phyloP scores from a whole-genome alignment of 495 filamentous ascomycete genomes.

The Aspergillus olivimuriae region DNA sequence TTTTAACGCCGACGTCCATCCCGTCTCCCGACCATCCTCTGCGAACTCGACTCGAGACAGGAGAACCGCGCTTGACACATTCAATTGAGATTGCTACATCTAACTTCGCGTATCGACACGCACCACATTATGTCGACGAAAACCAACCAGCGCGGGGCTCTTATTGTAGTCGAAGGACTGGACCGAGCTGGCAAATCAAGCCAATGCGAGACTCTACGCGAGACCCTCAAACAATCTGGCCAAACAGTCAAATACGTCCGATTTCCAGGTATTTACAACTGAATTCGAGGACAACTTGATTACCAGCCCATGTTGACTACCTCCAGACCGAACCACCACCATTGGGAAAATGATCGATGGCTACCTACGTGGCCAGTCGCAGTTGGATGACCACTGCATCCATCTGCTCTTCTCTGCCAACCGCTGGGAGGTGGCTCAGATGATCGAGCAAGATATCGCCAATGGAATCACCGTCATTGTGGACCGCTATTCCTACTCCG shows the following conservation, averaged over 20 bases:
- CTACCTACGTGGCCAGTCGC: slow-evolving; percentile 69
- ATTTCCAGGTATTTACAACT: slow-evolving; percentile 69
- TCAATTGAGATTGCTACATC: too few relatives aligned
- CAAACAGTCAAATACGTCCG: slow-evolving; percentile 65
- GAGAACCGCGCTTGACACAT: too few relatives aligned
- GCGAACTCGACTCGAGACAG: slow-evolving; percentile 3
- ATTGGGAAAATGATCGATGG: slow-evolving; percentile 86
- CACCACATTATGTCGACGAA: too few relatives aligned
- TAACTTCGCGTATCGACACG: too few relatives aligned
- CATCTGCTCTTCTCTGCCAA: slow-evolving; percentile 96
- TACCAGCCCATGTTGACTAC: slow-evolving; percentile 8
- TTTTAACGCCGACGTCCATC: background rate
- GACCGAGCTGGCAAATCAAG: slow-evolving; percentile 95
- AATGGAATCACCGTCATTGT: slow-evolving; percentile 70
- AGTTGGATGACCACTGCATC: slow-evolving; percentile 86
- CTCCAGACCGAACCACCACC: slow-evolving; percentile 72
- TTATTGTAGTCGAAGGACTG: slow-evolving; percentile 89
- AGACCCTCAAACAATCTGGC: slow-evolving; percentile 54
- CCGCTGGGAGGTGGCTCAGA: slow-evolving; percentile 78
- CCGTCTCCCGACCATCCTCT: background rate
- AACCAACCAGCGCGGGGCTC: slow-evolving; percentile 51
- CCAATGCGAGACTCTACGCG: slow-evolving; percentile 70
- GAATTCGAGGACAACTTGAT: background rate
- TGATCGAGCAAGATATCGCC: slow-evolving; percentile 54
- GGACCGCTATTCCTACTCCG: slow-evolving; percentile 91